Base-by-base conservation (phyloP, 148 eudicot genomes). In the Vaccinium corymbosum region DNA sequence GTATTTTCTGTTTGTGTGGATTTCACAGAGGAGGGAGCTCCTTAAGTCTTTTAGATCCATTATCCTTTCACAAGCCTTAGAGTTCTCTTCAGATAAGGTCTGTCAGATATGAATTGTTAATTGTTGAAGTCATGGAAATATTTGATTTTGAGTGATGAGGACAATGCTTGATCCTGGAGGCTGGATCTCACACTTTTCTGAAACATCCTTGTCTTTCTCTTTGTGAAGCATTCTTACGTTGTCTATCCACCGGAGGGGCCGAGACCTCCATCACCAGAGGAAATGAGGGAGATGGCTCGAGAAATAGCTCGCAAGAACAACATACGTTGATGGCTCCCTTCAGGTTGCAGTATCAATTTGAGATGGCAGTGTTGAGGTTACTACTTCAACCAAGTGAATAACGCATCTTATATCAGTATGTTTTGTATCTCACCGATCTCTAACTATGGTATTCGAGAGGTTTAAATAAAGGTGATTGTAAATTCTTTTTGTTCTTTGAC, bases 191-290 rank as follows among this genome's bases (percentile, higher is more conserved):
- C 32, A 56, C 42, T 61, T 15, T 35, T 87, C 85, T 82, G 9
- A 85, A 78, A 20, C 56, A n/a, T 27, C 14, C 57, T 10, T 48
- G 22, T 38, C 42, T 84, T 48, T 81, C 85, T 83, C 11, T 51
- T 79, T 87, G 61, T 90, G 88, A 8, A 96, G 98, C 95, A 85
- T 83, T 84, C 90, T 38, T 96, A 96, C 68, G 93, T 96, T 55
- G 99, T 93, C 59, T 96, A 96, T 82, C 99, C 99, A 13, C 97
- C 98, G 3, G 98, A 93, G 89, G 97, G 85, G n/a, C 97, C 94
- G 29, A 78, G 93, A 72, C 98, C 98, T 82, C 98, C 90, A 53
- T 93, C 98, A 78, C 98, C 97, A 1, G 99, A 96, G 89, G 98
- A 96, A 88, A 57, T 94, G 82, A 92, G 98, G 85, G 99, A 96